These are phyloP conservation scores for Sonneratia caseolaris DNA, from an alignment of 345 rosid species.

Conservation along the genomic window DNA sequence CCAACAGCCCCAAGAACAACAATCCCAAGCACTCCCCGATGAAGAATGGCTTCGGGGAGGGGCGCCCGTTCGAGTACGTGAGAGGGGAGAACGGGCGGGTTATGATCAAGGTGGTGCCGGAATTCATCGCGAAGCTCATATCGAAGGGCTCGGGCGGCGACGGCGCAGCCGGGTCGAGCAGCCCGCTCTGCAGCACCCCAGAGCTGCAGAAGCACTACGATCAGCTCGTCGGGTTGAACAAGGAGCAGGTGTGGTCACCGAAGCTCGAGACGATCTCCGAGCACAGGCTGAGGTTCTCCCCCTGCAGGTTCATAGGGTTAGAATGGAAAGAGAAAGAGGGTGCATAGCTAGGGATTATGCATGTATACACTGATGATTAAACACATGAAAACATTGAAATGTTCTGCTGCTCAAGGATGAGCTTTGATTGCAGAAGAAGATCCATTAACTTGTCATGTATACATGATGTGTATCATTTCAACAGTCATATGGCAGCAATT, in stretches of 20 bases:
- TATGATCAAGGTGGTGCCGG: conserved; percentile 47
- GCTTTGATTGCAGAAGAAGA: neutral
- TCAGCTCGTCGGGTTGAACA: conserved; percentile 27
- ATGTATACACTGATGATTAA: neutral
- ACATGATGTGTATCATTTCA: too few relatives aligned
- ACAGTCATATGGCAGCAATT: too few relatives aligned
- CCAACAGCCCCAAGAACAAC: conserved; percentile 17
- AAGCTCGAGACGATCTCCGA: conserved; percentile 40
- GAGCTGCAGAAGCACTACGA: conserved; percentile 38
- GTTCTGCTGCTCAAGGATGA: neutral
- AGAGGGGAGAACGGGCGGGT: conserved; percentile 39
- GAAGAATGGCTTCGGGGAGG: conserved; percentile 31
- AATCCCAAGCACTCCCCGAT: neutral
- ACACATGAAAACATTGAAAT: too few relatives aligned
- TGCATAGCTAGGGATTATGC: neutral
- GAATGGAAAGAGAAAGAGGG: conserved; percentile 26
- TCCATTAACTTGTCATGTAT: too few relatives aligned
- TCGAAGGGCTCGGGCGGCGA: conserved; percentile 6
- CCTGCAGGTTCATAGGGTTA: conserved; percentile 30
- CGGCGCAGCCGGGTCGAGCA: neutral
- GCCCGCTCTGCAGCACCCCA: conserved; percentile 36
- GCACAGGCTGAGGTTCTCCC: conserved; percentile 27
- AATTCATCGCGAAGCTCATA: conserved; percentile 38
- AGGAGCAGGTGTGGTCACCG: conserved; percentile 37
- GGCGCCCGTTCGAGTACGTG: conserved; percentile 45